Conservation (phyloP, 441 rosid genomes). For the Bruguiera hainesii region DNA sequence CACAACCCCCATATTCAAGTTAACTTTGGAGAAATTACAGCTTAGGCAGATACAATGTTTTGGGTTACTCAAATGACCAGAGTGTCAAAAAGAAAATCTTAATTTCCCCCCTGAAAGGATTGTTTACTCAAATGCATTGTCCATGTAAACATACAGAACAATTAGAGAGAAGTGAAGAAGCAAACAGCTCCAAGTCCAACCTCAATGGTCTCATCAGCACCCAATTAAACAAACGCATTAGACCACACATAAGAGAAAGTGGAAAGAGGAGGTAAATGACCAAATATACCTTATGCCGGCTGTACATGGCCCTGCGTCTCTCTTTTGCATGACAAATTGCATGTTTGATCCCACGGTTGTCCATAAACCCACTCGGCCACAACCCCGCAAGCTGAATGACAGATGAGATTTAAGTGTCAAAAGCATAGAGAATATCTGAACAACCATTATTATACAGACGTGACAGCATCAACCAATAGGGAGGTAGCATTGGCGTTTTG, state of each 20-base stretch:
- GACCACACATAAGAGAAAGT: conserved; percentile 1
- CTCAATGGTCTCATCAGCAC: not conserved
- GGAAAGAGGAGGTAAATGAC: not conserved
- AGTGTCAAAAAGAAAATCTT: not conserved
- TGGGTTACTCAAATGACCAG: not conserved
- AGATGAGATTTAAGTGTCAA: conserved; percentile 24
- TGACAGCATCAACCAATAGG: not conserved
- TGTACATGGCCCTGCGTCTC: conserved; percentile 49
- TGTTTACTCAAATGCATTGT: not conserved
- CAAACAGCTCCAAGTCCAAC: not conserved
- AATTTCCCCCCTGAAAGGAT: not conserved
- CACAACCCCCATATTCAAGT: not conserved
- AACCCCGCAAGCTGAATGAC: conserved; percentile 71
- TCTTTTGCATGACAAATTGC: conserved; percentile 90
- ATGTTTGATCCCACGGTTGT: conserved; percentile 84
- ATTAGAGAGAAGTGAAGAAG: not conserved
- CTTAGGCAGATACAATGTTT: not conserved
- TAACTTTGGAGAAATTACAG: not conserved
- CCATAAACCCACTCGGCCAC: conserved; percentile 93
- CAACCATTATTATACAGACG: not conserved
- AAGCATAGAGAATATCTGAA: not conserved
- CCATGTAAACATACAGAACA: not conserved
- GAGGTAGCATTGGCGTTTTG: no score
- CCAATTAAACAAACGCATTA: not conserved
- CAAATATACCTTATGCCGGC: conserved; percentile 43